phyloP scores from a whole-genome alignment of 768 basidiomycete genomes.

The Suillus paluster region DNA sequence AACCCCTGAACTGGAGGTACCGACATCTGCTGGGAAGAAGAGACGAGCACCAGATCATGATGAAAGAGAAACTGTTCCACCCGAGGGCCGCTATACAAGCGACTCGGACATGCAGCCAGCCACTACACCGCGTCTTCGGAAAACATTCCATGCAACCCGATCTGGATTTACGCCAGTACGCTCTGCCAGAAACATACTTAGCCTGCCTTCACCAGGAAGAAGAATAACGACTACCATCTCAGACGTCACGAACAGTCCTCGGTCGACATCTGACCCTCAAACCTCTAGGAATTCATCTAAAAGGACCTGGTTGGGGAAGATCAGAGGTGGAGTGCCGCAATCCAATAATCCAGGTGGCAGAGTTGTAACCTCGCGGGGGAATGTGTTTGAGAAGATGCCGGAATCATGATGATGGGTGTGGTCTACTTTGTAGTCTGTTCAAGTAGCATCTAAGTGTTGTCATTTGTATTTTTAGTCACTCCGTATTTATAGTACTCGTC shows the following conservation, averaged over 20 bases:
- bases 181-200: slow-evolving; percentile 35
- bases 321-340: slow-evolving; percentile 47
- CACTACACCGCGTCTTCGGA: slow-evolving; percentile 65
- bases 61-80: slow-evolving; percentile 61
- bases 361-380: slow-evolving; percentile 6
- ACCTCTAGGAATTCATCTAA: slow-evolving; percentile 48
- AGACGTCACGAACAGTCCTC: slow-evolving; percentile 75
- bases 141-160: slow-evolving; percentile 58
- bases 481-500: too few relatives aligned
- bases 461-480: slow-evolving; percentile 15
- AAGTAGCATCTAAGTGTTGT: slow-evolving; percentile 16
- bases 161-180: slow-evolving; percentile 78
- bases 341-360: slow-evolving; percentile 14
- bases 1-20: slow-evolving; percentile 50
- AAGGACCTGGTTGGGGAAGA: slow-evolving; percentile 75
- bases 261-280: slow-evolving; percentile 30
- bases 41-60: slow-evolving; percentile 80
- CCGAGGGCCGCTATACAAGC: slow-evolving; percentile 61
- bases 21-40: slow-evolving; percentile 64
- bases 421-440: slow-evolving; percentile 11
- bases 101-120: slow-evolving; percentile 41
- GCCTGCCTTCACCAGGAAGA: slow-evolving; percentile 54
- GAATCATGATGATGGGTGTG: slow-evolving; percentile 5
- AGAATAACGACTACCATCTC: slow-evolving; percentile 45
- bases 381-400: slow-evolving; percentile 21